phyloP scores from a whole-genome alignment of 2,329 filamentous ascomycete genomes.

The Colletotrichum sidae region DNA sequence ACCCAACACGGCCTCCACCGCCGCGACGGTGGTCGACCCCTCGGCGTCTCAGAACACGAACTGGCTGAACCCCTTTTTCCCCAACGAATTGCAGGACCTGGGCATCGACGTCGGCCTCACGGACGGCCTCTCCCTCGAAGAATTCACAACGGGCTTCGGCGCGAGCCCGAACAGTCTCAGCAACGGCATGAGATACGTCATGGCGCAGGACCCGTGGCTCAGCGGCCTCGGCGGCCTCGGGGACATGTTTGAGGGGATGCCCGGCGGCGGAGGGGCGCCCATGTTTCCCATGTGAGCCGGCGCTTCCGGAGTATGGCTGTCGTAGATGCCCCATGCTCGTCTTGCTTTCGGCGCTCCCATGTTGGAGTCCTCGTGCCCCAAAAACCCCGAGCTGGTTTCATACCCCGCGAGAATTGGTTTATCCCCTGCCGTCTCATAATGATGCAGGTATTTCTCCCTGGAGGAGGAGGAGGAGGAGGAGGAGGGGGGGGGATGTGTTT shows the following conservation, averaged over 20 bases:
- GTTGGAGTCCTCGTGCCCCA: too few relatives aligned
- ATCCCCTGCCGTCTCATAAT: too few relatives aligned
- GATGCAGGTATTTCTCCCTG: too few relatives aligned
- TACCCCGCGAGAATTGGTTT: too few relatives aligned
- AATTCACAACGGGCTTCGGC: constrained; percentile 35
- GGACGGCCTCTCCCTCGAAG: constrained; percentile 34
- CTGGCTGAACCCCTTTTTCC: constrained; percentile 25
- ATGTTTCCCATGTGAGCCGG: constrained; percentile 49
- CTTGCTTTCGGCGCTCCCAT: too few relatives aligned
- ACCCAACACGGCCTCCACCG: constrained; percentile 17
- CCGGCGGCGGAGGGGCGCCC: constrained; percentile 41
- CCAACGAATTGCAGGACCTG: constrained; percentile 29
- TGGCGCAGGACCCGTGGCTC: constrained; percentile 54
- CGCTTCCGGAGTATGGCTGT: not conserved
- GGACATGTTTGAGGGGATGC: constrained; percentile 50
- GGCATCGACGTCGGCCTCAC: constrained; percentile 33
- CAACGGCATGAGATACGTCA: constrained; percentile 48
- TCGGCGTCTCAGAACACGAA: not conserved
- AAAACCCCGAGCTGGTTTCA: too few relatives aligned
- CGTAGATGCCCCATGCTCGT: too few relatives aligned
- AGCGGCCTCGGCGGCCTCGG: constrained; percentile 47
- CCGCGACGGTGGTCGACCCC: constrained; percentile 7
- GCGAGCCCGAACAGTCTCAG: constrained; percentile 29
- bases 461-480: too few relatives aligned
- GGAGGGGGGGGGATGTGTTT: too few relatives aligned